These are phyloP conservation scores for Puccinia triticina DNA, from an alignment of 1,284 basidiomycete genomes.

Conservation along the genomic window DNA sequence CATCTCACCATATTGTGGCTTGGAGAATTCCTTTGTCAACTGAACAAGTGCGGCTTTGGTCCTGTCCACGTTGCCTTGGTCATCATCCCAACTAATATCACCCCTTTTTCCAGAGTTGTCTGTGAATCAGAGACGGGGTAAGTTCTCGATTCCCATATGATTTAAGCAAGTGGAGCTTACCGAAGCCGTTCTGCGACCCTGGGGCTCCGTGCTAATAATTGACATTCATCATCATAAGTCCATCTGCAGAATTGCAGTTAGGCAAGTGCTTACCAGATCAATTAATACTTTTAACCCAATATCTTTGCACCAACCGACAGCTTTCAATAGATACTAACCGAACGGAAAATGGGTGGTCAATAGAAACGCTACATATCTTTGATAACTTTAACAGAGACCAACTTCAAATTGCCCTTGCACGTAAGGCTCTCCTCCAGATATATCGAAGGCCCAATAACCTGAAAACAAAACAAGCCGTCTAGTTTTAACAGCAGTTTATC, in stretches of 20 bases:
- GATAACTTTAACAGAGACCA: not conserved
- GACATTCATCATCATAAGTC: not conserved
- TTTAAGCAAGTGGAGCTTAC: constrained; percentile 64
- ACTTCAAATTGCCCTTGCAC: constrained; percentile 73
- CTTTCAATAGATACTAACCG: constrained; percentile 63
- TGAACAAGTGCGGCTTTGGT: constrained; percentile 71
- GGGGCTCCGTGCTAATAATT: constrained; percentile 61
- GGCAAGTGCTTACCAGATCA: constrained; percentile 64
- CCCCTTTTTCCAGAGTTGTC: constrained; percentile 70
- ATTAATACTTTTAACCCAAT: constrained; percentile 79
- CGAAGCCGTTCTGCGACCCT: constrained; percentile 66
- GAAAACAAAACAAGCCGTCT: not conserved
- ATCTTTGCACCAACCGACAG: constrained; percentile 75
- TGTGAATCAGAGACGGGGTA: not conserved
- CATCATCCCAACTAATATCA: constrained; percentile 72
- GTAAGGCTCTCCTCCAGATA: constrained; percentile 77
- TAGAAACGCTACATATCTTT: too few relatives aligned
- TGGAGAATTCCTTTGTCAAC: constrained; percentile 59
- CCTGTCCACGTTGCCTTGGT: constrained; percentile 70
- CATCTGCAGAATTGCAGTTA: not conserved
- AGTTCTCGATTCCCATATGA: not conserved
- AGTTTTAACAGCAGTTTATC: not conserved
- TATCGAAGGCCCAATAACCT: constrained; percentile 69
- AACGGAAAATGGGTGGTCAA: not conserved
- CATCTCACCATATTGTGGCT: constrained; percentile 61